These are phyloP conservation scores for Isatis tinctoria DNA, from an alignment of 345 rosid genomes.

Conservation along the genomic window DNA sequence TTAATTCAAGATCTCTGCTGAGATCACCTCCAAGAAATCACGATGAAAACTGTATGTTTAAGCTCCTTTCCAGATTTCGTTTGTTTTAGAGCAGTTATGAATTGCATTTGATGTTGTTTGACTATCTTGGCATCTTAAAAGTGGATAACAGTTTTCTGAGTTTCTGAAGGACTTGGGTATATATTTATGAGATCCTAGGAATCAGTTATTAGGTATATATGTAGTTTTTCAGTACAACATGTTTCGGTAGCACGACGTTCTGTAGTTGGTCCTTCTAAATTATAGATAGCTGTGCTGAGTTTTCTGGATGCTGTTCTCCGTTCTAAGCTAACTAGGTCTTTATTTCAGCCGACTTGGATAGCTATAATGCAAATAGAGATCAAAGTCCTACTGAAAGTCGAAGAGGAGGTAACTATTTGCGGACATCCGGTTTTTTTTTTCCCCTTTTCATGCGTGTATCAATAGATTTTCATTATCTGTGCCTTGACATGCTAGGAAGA, in stretches of 20 bases:
- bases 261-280: not conserved
- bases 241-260: not conserved
- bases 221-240: not conserved
- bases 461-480: constrained; percentile 14
- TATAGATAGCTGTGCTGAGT: not conserved
- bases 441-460: not conserved
- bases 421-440: constrained; percentile 2
- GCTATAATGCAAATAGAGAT: constrained; percentile 50
- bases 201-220: constrained; percentile 9
- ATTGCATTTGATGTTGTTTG: not conserved
- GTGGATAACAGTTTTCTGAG: not conserved
- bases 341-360: constrained; percentile 58
- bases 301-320: constrained; percentile 8
- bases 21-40: constrained; percentile 51
- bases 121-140: not conserved
- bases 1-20: constrained; percentile 37
- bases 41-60: constrained; percentile 61
- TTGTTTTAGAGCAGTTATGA: constrained; percentile 3
- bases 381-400: constrained; percentile 43
- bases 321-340: constrained; percentile 21
- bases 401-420: constrained; percentile 58
- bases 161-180: not conserved
- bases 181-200: constrained; percentile 5
- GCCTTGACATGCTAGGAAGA: constrained; percentile 50
- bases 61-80: not conserved